Conservation (phyloP, 805 yeast species). For the Wickerhamomyces hampshirensis region DNA sequence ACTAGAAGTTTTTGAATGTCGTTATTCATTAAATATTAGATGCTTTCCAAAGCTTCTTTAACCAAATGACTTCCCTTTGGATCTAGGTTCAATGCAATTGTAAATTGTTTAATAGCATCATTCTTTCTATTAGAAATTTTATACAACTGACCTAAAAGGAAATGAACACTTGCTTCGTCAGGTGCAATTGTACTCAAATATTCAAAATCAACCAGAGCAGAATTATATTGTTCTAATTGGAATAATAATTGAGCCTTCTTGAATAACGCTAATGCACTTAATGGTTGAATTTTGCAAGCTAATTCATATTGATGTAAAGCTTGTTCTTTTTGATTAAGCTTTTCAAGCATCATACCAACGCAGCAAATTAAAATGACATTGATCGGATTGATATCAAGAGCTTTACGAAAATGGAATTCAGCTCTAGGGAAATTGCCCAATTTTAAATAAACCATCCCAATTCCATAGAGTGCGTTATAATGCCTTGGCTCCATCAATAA, state of each 20-base stretch:
- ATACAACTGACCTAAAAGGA: constrained; percentile 81
- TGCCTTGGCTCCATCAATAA: constrained; percentile 73
- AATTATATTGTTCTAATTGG: constrained; percentile 62
- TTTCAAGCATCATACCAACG: constrained; percentile 89
- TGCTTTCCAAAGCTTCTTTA: constrained; percentile 71
- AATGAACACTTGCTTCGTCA: constrained; percentile 92
- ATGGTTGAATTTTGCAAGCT: constrained; percentile 81
- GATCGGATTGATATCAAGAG: constrained; percentile 83
- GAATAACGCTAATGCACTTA: constrained; percentile 79
- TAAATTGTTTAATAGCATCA: constrained; percentile 79
- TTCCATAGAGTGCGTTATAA: constrained; percentile 92
- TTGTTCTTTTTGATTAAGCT: constrained; percentile 56
- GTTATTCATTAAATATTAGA: constrained; percentile 6
- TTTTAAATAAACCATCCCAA: constrained; percentile 89
- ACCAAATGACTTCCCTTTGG: constrained; percentile 89
- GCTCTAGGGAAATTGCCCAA: constrained; percentile 82
- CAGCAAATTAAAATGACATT: constrained; percentile 88
- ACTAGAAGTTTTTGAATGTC: too few species aligned
- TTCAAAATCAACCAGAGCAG: constrained; percentile 73
- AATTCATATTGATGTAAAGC: constrained; percentile 79
- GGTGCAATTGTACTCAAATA: constrained; percentile 74
- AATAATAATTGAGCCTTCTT: constrained; percentile 82
- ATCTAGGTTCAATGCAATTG: constrained; percentile 84
- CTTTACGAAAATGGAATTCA: constrained; percentile 81
- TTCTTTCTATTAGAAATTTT: constrained; percentile 67